Percentiles rank a stretch among this genome's conserved stretches.
Evolutionary conservation across 1,284 basidiomycete genomes (phyloP).

Genomic region (Cutaneotrichosporon sp.): DNA sequence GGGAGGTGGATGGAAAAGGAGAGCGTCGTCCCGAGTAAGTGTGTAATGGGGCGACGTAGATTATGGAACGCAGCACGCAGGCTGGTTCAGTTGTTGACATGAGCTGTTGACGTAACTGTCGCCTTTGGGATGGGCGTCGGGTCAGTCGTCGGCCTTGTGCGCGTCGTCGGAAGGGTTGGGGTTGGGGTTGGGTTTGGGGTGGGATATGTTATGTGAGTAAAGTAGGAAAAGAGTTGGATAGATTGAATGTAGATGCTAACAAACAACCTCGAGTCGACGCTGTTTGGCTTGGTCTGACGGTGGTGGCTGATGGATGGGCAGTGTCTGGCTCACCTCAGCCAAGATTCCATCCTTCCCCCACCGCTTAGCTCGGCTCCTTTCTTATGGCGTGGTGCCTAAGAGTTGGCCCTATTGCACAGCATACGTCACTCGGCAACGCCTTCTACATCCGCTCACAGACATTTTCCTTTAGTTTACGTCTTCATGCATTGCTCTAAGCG

Average conservation of each 20-base stretch:
- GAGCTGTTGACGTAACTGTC: background rate
- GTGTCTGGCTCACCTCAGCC: background rate
- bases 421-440: background rate
- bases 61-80: background rate
- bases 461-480: background rate
- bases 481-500: background rate
- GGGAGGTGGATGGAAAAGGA: background rate
- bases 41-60: background rate
- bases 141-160: too few species aligned
- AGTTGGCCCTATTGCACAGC: background rate
- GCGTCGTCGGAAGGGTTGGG: background rate
- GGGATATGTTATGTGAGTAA: background rate
- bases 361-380: background rate
- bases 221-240: background rate
- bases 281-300: background rate
- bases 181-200: background rate
- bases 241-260: background rate
- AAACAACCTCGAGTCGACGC: background rate
- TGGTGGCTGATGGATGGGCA: background rate
- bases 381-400: background rate
- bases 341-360: background rate
- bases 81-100: background rate
- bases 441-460: background rate
- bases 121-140: background rate
- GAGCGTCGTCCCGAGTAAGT: background rate